Base-by-base conservation (phyloP, 2,329 filamentous ascomycete species). In the Thelonectria blattea region DNA sequence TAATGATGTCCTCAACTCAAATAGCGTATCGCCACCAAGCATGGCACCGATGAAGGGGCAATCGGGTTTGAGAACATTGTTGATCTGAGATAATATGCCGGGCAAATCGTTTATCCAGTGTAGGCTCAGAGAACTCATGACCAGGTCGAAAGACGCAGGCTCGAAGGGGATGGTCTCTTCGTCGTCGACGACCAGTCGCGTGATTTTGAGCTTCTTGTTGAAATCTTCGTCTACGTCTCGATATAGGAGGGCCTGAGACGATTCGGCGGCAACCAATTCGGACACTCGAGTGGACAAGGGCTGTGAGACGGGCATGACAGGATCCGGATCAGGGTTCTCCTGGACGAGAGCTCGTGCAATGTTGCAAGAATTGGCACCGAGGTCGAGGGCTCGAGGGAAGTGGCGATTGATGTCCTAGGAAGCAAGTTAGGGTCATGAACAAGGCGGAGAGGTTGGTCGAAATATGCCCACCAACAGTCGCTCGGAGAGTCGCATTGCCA, bases 91-190 rank as follows among this genome's bases (percentile, higher is more conserved):
- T 2, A 99, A 83, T 11, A 96, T 81, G 1, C 90, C 91, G 0
- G 95, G 95, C 5, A 99, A 85, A 75, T 99, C 92, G 75, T 99
- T 99, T 81, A 97, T 91, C 95, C 95, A 99, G 78, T 99, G 95
- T 74, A 99, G 82, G 59, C 91, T 93, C 60, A 97, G 80, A 57
- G 91, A 96, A 73, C 92, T 96, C 63, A 99, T 81, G 11, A 97
- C 91, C 6, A 96, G 87, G 74, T 98, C 93, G 75, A 97, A 98
- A 3, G 89, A 87, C 65, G 88, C 85, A 5, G 90, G 80, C 49
- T 86, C 85, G 74, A 89, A 97, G 0, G 92, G 92, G 0, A 97
- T 79, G 3, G 85, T 84, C 56, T 94, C 92, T 52, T 90, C 87
- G 65, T 90, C 86, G 1, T 84, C 78, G n/a, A 97, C 81, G 5